Evolutionary conservation across 345 rosid species (phyloP).

Genomic region (Rhodamnia argentea): DNA sequence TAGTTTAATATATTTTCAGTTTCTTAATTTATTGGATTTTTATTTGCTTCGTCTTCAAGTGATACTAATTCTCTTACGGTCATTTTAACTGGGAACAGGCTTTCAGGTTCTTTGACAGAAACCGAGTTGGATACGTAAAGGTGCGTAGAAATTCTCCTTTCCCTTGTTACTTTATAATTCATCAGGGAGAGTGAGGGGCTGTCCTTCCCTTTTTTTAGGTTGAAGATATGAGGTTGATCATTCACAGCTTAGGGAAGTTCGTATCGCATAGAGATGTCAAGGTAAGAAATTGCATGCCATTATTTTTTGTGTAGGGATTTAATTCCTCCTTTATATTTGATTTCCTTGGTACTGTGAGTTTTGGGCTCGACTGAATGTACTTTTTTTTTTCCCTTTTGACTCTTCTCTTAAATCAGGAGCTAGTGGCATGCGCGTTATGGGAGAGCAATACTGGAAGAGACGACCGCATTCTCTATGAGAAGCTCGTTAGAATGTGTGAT

Average conservation of each 20-base stretch:
- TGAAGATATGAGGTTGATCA: conserved; percentile 82
- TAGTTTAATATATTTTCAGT: too few relatives aligned
- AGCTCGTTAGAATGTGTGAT: conserved; percentile 51
- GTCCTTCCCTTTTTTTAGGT: conserved; percentile 28
- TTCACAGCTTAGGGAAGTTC: conserved; percentile 82
- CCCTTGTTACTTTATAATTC: not conserved
- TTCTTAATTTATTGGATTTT: too few relatives aligned
- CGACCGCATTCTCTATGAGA: conserved; percentile 72
- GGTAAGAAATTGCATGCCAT: conserved; percentile 26
- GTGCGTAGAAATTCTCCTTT: conserved; percentile 17
- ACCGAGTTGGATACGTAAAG: conserved; percentile 76
- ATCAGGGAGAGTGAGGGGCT: not conserved
- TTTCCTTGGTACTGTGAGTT: not conserved
- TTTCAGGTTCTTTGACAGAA: conserved; percentile 88
- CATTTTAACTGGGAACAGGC: conserved; percentile 35
- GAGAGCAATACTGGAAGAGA: conserved; percentile 97
- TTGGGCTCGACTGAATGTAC: not conserved
- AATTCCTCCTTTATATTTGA: not conserved
- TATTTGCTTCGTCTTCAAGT: not conserved
- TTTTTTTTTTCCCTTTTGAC: not conserved
- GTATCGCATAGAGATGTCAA: conserved; percentile 83
- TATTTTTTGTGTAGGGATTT: not conserved
- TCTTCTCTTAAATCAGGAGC: conserved; percentile 40
- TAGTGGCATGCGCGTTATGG: conserved; percentile 77
- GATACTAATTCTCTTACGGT: not conserved